Evolutionary conservation across 1,284 basidiomycete species (phyloP), one percentile per base, ranked within the genome.

Genomic region (Moesziomyces parantarcticus): DNA sequence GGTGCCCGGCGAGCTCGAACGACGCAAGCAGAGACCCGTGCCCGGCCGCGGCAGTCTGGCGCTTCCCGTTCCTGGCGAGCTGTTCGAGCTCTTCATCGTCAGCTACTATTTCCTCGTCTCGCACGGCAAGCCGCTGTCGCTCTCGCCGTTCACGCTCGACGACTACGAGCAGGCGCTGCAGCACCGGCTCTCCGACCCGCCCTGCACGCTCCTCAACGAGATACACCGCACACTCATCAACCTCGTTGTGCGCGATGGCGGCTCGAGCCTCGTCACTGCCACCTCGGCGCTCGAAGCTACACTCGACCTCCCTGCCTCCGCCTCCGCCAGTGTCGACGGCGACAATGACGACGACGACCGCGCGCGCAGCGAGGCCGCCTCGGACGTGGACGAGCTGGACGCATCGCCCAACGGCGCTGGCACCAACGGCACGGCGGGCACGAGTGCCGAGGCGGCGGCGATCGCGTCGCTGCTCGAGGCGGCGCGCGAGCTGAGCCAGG

Each of bases 81-180:
- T 89, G 8, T 95, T 97, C 73, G 94, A 97, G 82, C 86, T 88
- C 20, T 93, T 97, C 84, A 85, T 98, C 46, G 90, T 92, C 88
- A 87, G 89, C 20, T 99, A 94, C 93, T 94, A 92, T 84, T 97
- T 97, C 84, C 85, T 98, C 72, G 90, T 92, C 61, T 90, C 94
- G 56, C 93, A 94, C 84, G 93, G 94, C 9, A 90, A 92, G 87
- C 90, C 94, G 3, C 87, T 99, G 16, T 89, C 91, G 68, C 85
- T 99, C 11, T 96, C 95, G n/a, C 86, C 90, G 11, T 93, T 98
- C 83, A 92, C 93, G 0, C 87, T 98, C 77, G 97, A 99, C 83
- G 97, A 98, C 77, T 93, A 92, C 81, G 94, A 96, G 81, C 88
- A 90, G 64, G 91, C 94, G 0, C 86, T 99, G 26, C 89, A 90